Evolutionary conservation across 768 basidiomycete genomes (phyloP).

Genomic region (Neoboletus brunneissimus): DNA sequence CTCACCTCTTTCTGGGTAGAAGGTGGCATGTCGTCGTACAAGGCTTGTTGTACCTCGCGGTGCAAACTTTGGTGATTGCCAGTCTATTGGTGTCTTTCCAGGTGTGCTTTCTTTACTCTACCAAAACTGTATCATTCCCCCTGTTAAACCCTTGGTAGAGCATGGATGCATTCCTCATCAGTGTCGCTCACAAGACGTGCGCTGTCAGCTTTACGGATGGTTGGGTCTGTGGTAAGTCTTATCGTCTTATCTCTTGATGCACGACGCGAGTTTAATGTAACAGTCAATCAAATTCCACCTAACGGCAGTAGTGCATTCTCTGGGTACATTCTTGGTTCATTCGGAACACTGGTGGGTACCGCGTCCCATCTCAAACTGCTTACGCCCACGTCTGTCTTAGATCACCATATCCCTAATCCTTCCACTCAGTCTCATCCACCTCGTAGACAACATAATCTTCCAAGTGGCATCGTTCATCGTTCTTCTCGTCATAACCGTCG

Average conservation of each 20-base stretch:
- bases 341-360: conserved; percentile 19
- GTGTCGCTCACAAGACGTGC: conserved; percentile 25
- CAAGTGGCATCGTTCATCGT: conserved; percentile 22
- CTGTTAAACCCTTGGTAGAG: conserved; percentile 6
- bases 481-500: conserved; percentile 18
- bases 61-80: conserved; percentile 23
- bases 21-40: conserved; percentile 24
- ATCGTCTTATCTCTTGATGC: neutral
- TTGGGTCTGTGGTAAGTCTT: conserved; percentile 20
- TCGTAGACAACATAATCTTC: conserved; percentile 26
- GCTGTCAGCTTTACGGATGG: conserved; percentile 24
- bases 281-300: conserved; percentile 12
- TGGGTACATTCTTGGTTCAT: conserved; percentile 22
- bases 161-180: conserved; percentile 25
- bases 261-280: neutral
- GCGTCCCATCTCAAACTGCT: neutral
- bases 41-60: conserved; percentile 17
- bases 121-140: neutral
- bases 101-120: conserved; percentile 2
- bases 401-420: conserved; percentile 18
- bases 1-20: conserved; percentile 25
- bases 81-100: conserved; percentile 27
- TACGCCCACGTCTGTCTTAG: conserved; percentile 8
- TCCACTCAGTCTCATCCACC: conserved; percentile 24
- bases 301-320: conserved; percentile 16